phyloP scores from a whole-genome alignment of 140 eudicot species.

The Senecio squalidus region DNA sequence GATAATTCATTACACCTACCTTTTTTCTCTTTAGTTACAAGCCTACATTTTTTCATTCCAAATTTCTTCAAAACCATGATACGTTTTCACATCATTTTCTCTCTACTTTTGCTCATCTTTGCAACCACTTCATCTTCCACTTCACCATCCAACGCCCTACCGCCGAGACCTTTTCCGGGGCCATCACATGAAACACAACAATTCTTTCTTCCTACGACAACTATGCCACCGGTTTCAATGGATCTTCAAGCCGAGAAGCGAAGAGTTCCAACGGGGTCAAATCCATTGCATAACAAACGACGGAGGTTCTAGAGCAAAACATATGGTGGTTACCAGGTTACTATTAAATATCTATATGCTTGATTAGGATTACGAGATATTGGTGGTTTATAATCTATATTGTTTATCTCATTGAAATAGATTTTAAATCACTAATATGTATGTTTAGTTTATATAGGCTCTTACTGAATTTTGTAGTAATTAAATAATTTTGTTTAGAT shows the following conservation, averaged over 20 bases:
- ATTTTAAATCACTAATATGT: conserved; percentile 22
- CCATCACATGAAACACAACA: conserved; percentile 10
- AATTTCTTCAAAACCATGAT: conserved; percentile 31
- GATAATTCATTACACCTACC: conserved; percentile 14
- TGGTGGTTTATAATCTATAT: conserved; percentile 27
- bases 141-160: conserved; percentile 25
- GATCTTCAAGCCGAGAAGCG: conserved; percentile 40
- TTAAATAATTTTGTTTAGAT: not conserved
- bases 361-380: conserved; percentile 15
- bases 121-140: conserved; percentile 21
- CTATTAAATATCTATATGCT: conserved; percentile 18
- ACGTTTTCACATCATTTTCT: conserved; percentile 33
- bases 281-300: conserved; percentile 56
- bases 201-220: conserved; percentile 3
- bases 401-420: not conserved
- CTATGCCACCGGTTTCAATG: conserved; percentile 18
- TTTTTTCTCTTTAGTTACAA: conserved; percentile 9
- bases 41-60: conserved; percentile 14
- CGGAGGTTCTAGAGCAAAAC: conserved; percentile 25
- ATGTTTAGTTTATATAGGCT: not conserved
- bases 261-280: conserved; percentile 56
- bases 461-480: not conserved
- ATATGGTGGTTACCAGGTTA: too few relatives aligned
- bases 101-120: conserved; percentile 23
- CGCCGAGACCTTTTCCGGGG: conserved; percentile 18